Conservation (phyloP, 129 eudicot genomes). For the Centella asiatica region DNA sequence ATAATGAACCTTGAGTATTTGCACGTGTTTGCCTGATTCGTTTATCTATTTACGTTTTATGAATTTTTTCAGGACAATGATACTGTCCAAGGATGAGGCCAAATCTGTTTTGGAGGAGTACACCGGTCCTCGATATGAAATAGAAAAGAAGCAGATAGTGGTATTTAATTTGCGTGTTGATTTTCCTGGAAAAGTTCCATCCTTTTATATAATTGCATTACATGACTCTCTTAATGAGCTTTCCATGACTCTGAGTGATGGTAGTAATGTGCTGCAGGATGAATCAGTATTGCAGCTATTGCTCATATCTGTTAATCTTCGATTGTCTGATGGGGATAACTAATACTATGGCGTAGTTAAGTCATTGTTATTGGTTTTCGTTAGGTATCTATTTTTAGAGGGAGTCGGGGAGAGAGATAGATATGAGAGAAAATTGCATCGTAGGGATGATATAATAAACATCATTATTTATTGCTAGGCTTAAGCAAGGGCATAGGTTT, state of each 20-base stretch:
- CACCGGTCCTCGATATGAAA: constrained; percentile 62
- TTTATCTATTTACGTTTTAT: constrained; percentile 10
- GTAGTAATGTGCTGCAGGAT: background rate
- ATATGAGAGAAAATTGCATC: too few relatives aligned
- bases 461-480: too few relatives aligned
- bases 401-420: too few relatives aligned
- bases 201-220: background rate
- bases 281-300: too few relatives aligned
- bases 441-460: too few relatives aligned
- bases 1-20: background rate
- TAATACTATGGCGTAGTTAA: too few relatives aligned
- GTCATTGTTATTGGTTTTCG: too few relatives aligned
- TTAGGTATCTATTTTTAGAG: too few relatives aligned
- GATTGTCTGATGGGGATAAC: too few relatives aligned
- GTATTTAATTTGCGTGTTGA: constrained; percentile 21
- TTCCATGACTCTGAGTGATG: background rate
- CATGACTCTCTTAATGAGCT: background rate
- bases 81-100: constrained; percentile 39
- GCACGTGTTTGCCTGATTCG: constrained; percentile 10
- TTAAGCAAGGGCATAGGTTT: too few relatives aligned
- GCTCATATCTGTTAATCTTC: too few relatives aligned
- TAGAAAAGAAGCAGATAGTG: constrained; percentile 71
- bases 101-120: constrained; percentile 45
- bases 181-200: constrained; percentile 1
- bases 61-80: constrained; percentile 50